Evolutionary conservation across 2,329 filamentous ascomycete genomes (phyloP).

Genomic region (Penicillium palitans): DNA sequence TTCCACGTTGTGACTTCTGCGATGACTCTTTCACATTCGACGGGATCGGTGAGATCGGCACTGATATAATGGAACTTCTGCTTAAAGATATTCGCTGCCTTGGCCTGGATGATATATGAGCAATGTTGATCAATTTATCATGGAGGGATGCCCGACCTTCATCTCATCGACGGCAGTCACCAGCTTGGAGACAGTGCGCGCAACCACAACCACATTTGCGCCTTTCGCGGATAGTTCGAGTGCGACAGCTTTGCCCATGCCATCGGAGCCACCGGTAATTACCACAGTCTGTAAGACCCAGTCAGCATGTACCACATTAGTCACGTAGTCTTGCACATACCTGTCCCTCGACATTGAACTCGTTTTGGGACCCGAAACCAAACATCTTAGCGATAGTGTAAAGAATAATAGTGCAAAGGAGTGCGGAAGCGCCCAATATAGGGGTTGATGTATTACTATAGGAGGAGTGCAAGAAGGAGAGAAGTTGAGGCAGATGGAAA

Average conservation of each 20-base stretch:
- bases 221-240: conserved; percentile 76
- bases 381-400: conserved; percentile 43
- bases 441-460: conserved; percentile 29
- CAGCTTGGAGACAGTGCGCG: conserved; percentile 74
- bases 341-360: conserved; percentile 82
- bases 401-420: conserved; percentile 35
- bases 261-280: conserved; percentile 88
- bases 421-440: conserved; percentile 33
- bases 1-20: conserved; percentile 78
- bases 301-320: conserved; percentile 13
- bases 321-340: conserved; percentile 50
- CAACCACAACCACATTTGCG: conserved; percentile 81
- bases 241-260: conserved; percentile 79
- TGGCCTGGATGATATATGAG: conserved; percentile 50
- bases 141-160: conserved; percentile 49
- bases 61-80: conserved; percentile 84
- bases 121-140: neutral
- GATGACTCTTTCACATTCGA: conserved; percentile 70
- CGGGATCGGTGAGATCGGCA: conserved; percentile 72
- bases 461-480: conserved; percentile 17
- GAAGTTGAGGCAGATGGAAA: conserved; percentile 24
- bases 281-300: conserved; percentile 67
- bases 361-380: conserved; percentile 53
- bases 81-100: conserved; percentile 62
- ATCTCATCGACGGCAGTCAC: conserved; percentile 67